A percentile compares a stretch with the other conserved stretches of the same genome.
Evolutionary conservation across 2,329 filamentous ascomycete species (phyloP).

Genomic region (Aureobasidium sp.): DNA sequence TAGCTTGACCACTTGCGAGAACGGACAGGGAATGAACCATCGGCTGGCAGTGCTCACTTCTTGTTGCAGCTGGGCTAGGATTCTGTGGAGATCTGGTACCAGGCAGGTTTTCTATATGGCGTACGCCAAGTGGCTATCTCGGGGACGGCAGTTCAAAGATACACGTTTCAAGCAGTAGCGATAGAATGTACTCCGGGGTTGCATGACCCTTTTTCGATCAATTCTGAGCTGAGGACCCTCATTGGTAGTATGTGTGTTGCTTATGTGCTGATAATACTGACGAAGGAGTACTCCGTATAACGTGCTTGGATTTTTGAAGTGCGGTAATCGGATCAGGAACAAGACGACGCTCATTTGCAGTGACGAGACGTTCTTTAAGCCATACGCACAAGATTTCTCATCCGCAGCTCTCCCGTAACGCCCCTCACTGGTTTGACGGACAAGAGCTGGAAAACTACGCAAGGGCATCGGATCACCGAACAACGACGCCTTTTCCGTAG

Average conservation of each 20-base stretch:
- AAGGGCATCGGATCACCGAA: slow-evolving; percentile 2
- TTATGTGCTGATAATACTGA: neutral
- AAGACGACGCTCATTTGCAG: neutral
- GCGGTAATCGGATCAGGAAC: neutral
- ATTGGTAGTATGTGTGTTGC: neutral
- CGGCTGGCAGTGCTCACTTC: neutral
- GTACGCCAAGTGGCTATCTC: neutral
- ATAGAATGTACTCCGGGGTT: neutral
- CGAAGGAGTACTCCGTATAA: neutral
- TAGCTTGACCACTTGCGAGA: neutral
- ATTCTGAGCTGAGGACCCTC: too few species aligned
- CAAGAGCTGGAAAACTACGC: slow-evolving; percentile 11
- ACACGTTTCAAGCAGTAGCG: neutral
- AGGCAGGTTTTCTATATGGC: neutral
- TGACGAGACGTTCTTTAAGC: neutral
- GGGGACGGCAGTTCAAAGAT: neutral
- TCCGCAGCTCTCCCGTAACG: slow-evolving; percentile 3
- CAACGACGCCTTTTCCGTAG: neutral
- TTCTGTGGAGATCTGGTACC: neutral
- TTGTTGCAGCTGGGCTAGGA: slow-evolving; percentile 1
- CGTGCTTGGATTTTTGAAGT: neutral
- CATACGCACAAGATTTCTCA: neutral
- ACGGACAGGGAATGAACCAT: neutral
- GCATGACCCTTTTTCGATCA: neutral
- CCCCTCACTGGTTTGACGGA: slow-evolving; percentile 4